A percentile compares a stretch with the other conserved stretches of the same genome.
Evolutionary conservation across 257 asterid genomes (phyloP).

Genomic region (Capsicum pubescens): DNA sequence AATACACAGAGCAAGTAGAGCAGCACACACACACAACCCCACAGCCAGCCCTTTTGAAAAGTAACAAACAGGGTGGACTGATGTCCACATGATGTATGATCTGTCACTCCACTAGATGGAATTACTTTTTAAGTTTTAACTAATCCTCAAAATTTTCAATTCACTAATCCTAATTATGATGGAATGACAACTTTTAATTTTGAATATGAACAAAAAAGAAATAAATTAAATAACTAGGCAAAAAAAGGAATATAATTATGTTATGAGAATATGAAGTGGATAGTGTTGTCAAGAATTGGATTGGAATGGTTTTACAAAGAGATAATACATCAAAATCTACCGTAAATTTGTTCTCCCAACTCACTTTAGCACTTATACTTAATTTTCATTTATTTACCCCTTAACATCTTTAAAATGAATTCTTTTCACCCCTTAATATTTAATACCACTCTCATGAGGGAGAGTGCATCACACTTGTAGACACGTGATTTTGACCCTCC

Average conservation of each 20-base stretch:
- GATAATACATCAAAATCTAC: too few species aligned
- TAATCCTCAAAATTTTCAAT: slow-evolving; percentile 28
- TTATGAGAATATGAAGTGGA: neutral
- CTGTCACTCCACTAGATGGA: slow-evolving; percentile 63
- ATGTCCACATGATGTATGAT: slow-evolving; percentile 68
- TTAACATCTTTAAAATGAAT: too few species aligned
- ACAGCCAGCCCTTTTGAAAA: slow-evolving; percentile 16
- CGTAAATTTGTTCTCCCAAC: too few species aligned
- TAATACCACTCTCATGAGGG: too few species aligned
- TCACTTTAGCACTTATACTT: too few species aligned
- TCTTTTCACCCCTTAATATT: too few species aligned
- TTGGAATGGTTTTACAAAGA: slow-evolving; percentile 22
- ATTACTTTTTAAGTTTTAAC: slow-evolving; percentile 30
- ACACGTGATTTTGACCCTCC: too few species aligned
- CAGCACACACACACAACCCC: slow-evolving; percentile 36
- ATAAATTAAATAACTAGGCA: neutral
- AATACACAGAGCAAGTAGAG: slow-evolving; percentile 42
- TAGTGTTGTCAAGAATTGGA: slow-evolving; percentile 43
- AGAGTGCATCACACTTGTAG: too few species aligned
- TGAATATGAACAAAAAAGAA: neutral
- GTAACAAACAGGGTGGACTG: slow-evolving; percentile 35
- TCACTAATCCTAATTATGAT: slow-evolving; percentile 18
- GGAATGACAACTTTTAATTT: neutral
- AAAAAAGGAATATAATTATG: neutral
- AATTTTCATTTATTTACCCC: too few species aligned